Base-by-base conservation (phyloP, 2,329 filamentous ascomycete genomes). In the Neonectria faginata region DNA sequence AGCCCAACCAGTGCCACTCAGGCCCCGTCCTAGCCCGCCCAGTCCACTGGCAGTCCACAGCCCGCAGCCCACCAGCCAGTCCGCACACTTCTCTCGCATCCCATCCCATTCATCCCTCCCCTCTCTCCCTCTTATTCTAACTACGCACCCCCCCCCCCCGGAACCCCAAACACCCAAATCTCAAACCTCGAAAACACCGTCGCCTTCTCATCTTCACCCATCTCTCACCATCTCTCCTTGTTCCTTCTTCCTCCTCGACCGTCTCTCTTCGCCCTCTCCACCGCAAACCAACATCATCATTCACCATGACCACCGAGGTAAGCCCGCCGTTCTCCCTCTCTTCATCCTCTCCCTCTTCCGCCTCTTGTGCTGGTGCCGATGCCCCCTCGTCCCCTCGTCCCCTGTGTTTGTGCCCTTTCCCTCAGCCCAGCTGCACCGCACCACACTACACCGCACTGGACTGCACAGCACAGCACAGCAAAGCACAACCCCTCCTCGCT, bases 291-390 rank as follows among this genome's bases (percentile, higher is more conserved):
- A 69, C 65, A 67, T 64, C 70, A 57, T 67, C 65, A 66, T 62
- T 69, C 67, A 74, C 62, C 65, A 79, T 79, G 77, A 66, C 77
- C 62, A 77, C 75, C 67, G 77, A 79, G 76, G 77, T 79, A 77
- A 68, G 67, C 66, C 39, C 50, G 42, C 51, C 57, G 25, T 64
- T 65, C 62, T 58, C 33, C 60, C 27, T 47, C 47, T 12, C 47
- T 51, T 61, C 53, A 50, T 44, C 27, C 44, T 52, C 54, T 51
- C 57, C 57, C 42, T 63, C 50, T 65, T 56, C 54, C 14, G 36
- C 36, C 36, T 8, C 36, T n/a, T 39, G 36, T 39, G 36, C 14
- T n/a, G 36, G 36, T 52, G 41, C 44, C 53, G 51, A 57, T 53
- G 55, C 59, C 51, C 47, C 51, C 52, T 62, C 48, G 25, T 36